These are phyloP conservation scores for Pisolithus orientalis DNA, from an alignment of 768 basidiomycete species.

Conservation along the genomic window DNA sequence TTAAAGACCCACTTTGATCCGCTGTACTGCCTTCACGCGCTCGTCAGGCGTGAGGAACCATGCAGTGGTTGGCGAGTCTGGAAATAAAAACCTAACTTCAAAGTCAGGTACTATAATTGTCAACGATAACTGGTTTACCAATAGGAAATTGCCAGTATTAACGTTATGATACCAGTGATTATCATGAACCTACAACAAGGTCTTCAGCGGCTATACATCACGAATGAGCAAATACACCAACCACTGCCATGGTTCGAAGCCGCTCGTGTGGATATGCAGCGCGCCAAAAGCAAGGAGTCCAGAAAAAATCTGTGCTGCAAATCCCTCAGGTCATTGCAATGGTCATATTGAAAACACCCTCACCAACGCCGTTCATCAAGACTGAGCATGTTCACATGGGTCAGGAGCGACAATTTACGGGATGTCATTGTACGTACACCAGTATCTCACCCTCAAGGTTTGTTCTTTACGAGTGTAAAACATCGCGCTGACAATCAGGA, in stretches of 20 bases:
- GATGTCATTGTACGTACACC: slow-evolving; percentile 45
- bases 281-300: slow-evolving; percentile 66
- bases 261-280: slow-evolving; percentile 50
- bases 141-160: slow-evolving; percentile 44
- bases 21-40: slow-evolving; percentile 52
- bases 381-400: slow-evolving; percentile 31
- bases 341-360: background rate
- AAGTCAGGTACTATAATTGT: background rate
- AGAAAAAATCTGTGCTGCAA: slow-evolving; percentile 58
- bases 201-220: slow-evolving; percentile 1
- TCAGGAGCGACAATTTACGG: background rate
- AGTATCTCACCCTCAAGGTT: slow-evolving; percentile 64
- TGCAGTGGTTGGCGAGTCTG: slow-evolving; percentile 68
- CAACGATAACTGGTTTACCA: slow-evolving; percentile 35
- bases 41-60: slow-evolving; percentile 70
- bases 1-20: slow-evolving; percentile 46
- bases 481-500: slow-evolving; percentile 73
- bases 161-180: slow-evolving; percentile 57
- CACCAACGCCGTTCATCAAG: slow-evolving; percentile 71
- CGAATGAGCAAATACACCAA: slow-evolving; percentile 6
- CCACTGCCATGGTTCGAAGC: slow-evolving; percentile 75
- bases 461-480: slow-evolving; percentile 72
- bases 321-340: slow-evolving; percentile 5
- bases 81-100: slow-evolving; percentile 53
- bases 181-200: slow-evolving; percentile 50